These are phyloP conservation scores for Rostrohypoxylon terebratum DNA, from an alignment of 495 filamentous ascomycete genomes.

Conservation along the genomic window DNA sequence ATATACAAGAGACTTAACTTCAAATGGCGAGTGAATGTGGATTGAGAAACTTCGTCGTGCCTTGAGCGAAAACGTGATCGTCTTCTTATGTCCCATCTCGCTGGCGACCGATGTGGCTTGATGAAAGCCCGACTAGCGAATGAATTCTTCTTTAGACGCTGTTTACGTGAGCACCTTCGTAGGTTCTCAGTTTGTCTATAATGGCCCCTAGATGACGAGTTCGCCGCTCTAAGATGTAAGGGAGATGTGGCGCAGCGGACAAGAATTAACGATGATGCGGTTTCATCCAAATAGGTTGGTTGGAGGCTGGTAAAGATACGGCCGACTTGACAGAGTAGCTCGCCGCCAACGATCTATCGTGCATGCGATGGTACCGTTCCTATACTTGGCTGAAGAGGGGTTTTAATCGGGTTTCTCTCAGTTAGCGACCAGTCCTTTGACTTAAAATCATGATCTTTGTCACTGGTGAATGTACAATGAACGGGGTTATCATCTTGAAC, in stretches of 20 bases:
- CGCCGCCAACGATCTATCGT: not conserved
- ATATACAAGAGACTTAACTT: too few species aligned
- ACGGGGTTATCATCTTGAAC: constrained; percentile 6
- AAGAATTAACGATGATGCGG: not conserved
- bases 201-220: too few species aligned
- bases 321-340: not conserved
- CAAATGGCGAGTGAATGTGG: too few species aligned
- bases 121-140: too few species aligned
- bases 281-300: not conserved
- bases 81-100: too few species aligned
- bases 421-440: not conserved
- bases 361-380: not conserved
- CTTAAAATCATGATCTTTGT: constrained; percentile 5
- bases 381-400: not conserved
- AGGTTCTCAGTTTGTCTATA: too few species aligned
- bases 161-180: too few species aligned
- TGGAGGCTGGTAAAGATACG: not conserved
- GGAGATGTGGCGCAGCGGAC: not conserved
- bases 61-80: too few species aligned
- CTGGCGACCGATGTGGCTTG: too few species aligned
- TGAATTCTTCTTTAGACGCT: too few species aligned
- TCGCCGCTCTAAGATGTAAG: not conserved
- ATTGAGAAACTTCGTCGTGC: too few species aligned
- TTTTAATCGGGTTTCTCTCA: not conserved
- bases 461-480: not conserved